Evolutionary conservation across 108 stramenopile genomes (phyloP).

Genomic region (Nitzschia palea): DNA sequence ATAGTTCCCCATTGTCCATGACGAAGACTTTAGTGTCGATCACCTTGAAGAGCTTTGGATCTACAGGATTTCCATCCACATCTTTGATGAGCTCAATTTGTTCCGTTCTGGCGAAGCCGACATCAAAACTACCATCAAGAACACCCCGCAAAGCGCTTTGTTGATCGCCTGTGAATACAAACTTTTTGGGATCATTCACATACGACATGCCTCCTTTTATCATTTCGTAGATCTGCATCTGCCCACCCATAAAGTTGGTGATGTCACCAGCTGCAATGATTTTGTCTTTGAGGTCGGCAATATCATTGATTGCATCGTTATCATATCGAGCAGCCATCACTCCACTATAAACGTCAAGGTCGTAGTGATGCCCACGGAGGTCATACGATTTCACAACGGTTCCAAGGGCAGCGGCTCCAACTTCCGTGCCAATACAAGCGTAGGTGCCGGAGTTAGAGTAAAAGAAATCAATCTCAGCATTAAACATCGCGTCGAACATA

Average conservation of each 20-base stretch:
- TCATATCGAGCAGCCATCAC: conserved; percentile 14
- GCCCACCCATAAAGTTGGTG: conserved; percentile 30
- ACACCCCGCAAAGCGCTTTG: conserved; percentile 30
- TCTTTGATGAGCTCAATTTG: conserved; percentile 26
- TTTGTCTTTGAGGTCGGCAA: conserved; percentile 28
- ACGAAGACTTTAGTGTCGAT: conserved; percentile 9
- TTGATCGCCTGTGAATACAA: conserved; percentile 37
- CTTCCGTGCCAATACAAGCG: conserved; percentile 1
- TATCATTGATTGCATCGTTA: conserved; percentile 7
- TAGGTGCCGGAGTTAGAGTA: conserved; percentile 1
- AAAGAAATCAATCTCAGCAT: conserved; percentile 2
- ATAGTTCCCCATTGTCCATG: conserved; percentile 19
- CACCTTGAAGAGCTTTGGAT: conserved; percentile 5
- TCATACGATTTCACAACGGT: not conserved
- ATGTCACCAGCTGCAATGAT: conserved; percentile 29
- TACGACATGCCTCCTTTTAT: conserved; percentile 19
- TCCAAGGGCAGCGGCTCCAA: not conserved
- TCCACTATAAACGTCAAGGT: conserved; percentile 17
- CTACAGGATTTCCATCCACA: not conserved
- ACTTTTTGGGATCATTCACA: conserved; percentile 25
- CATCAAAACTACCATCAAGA: conserved; percentile 29
- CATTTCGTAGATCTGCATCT: conserved; percentile 37
- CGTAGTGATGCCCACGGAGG: not conserved
- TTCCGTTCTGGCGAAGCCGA: conserved; percentile 39
- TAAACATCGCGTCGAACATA: not conserved